phyloP scores from a whole-genome alignment of 345 rosid species.

The Brassica incana region DNA sequence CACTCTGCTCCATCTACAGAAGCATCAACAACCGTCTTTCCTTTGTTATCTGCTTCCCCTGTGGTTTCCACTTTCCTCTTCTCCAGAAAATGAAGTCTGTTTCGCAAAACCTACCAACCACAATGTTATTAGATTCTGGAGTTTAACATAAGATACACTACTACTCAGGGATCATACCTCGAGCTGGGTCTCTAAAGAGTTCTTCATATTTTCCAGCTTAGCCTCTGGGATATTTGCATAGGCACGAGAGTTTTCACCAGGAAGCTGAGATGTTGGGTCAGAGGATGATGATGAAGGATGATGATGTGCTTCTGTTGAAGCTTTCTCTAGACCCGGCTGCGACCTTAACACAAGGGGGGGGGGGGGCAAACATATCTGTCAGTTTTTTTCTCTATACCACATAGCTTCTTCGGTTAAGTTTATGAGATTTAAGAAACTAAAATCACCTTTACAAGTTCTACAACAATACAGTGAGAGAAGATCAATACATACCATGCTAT shows the following conservation, averaged over 20 bases:
- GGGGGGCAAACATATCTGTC: conserved; percentile 3
- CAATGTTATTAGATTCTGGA: not conserved
- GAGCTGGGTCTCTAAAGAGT: conserved; percentile 56
- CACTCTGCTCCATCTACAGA: no score
- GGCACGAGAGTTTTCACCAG: conserved; percentile 18
- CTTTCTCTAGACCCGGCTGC: conserved; percentile 22
- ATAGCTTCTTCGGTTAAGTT: conserved; percentile 13
- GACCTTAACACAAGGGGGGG: conserved; percentile 14
- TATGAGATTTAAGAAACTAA: not conserved
- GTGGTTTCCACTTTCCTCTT: conserved; percentile 1
- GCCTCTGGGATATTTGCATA: conserved; percentile 32
- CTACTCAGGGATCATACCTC: conserved; percentile 52
- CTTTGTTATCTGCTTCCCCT: no score
- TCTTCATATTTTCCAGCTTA: conserved; percentile 61
- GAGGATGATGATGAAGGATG: not conserved
- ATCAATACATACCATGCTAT: conserved; percentile 57
- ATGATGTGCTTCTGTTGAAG: conserved; percentile 9
- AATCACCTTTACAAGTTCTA: not conserved
- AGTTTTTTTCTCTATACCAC: not conserved
- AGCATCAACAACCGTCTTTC: no score
- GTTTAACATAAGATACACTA: not conserved
- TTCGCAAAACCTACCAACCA: conserved; percentile 31
- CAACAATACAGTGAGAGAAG: conserved; percentile 6
- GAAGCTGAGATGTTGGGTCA: not conserved
- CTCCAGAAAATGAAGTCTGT: conserved; percentile 30